Evolutionary conservation across 1,284 basidiomycete species (phyloP), one percentile per base, ranked within the genome.

Genomic region (Dichomitus squalens): DNA sequence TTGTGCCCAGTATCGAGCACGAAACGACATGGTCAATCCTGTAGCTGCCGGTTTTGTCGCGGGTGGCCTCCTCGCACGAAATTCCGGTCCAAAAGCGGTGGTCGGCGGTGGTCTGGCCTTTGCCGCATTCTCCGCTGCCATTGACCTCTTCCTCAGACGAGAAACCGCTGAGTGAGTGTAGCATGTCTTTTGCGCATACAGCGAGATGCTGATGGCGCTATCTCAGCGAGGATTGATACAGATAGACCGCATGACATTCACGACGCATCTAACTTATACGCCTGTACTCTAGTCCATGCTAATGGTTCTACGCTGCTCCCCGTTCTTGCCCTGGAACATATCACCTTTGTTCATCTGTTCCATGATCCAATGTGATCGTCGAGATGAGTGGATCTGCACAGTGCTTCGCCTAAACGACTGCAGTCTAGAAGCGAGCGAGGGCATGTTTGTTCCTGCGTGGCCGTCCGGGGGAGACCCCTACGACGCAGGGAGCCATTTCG

Each of bases 11-110:
- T 98, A 96, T 74, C 92, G 95, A 53, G 95, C 93, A n/a, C 94
- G 88, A 75, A 96, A 96, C 68, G 95, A 98, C 72, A 90, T 96
- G 66, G 88, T 86, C 53, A 98, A 97, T 71, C 82, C 88, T 66
- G 75, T 93, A 66, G 75, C 83, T 54, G 78, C 88, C 21, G 90
- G 90, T 0, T 91, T 92, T 65, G 69, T 88, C 8, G 82, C 88
- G 14, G 93, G 93, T 34, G 93, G 89, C 40, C 77, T 95, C 18
- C 83, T 97, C 4, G 94, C 95, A 16, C 83, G 92, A 52, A 87
- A 92, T 69, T 86, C 93, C 1, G 95, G 92, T 2, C 92, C 93
- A 8, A 89, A 83, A 72, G 93, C 91, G 12, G 90, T 84, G 27
- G 63, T 95, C 23, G 86, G 87, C 53, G 95, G 95, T 66, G 95